Base-by-base conservation (phyloP, 2,329 filamentous ascomycete genomes). In the Paraconiothyrium sp. region DNA sequence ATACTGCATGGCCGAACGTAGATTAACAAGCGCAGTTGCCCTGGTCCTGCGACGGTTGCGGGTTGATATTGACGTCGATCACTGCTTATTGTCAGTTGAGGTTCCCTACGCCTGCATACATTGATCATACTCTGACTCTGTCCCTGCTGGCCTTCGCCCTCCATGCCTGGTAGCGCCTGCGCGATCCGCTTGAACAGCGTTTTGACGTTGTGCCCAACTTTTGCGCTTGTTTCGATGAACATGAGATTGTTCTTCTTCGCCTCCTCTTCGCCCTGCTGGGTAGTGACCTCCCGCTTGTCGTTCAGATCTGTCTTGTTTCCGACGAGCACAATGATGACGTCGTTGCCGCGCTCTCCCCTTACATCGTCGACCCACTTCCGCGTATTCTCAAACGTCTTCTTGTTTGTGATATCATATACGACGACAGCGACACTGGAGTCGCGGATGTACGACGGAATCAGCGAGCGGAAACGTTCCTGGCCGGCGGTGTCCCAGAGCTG, bases 361-460 rank as follows among this genome's bases (percentile, higher is more conserved):
- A 99, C 95, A 77, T 99, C 95, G 78, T 99, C 95, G 69, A 99
- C 97, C 95, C 96, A 99, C 86, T 99, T 99, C 76, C 94, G 90
- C 58, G 95, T 99, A 82, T 99, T 97, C 79, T 97, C 92, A 84
- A 99, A 99, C 27, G 93, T 97, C 82, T 98, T 97, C 67, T 91
- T 90, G 80, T 95, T 97, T 62, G 93, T 97, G 76, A 99, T 97
- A 80, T 99, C 95, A 83, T 99, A 99, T 63, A 99, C 95, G 37
- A 99, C 96, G 37, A 99, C 96, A 24, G 96, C 96, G 56, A 99
- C 96, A 76, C 92, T 96, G 24, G 93, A 97, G 84, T 99, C 96
- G 74, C 96, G 93, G 76, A 99, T 99, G 83, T 99, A 99, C 24
- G 93, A 97, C 58, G 96, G 96, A 71, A 99, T 99, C 75, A 99